Evolutionary conservation across 2,329 filamentous ascomycete genomes (phyloP).

Genomic region (Trichoderma koningii): DNA sequence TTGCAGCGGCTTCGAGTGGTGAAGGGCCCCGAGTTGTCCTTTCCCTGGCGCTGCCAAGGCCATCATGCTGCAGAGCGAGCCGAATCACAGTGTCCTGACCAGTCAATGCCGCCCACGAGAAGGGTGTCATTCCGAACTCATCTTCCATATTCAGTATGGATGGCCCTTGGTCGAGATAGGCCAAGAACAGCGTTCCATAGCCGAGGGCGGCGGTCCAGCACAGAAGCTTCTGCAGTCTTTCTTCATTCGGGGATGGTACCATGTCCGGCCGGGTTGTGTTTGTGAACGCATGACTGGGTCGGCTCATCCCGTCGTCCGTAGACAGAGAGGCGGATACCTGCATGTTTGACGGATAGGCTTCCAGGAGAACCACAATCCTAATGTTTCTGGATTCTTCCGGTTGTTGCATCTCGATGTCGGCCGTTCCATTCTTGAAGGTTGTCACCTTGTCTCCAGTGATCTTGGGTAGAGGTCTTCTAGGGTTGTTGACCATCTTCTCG

Average conservation of each 20-base stretch:
- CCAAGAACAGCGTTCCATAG: neutral
- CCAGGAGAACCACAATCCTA: neutral
- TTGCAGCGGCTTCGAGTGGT: slow-evolving; percentile 2
- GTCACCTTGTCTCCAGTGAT: neutral
- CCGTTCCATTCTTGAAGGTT: neutral
- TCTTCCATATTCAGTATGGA: neutral
- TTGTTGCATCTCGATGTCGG: neutral
- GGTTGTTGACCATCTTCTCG: neutral
- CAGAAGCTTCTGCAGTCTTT: neutral
- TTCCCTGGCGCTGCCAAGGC: neutral
- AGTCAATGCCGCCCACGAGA: neutral
- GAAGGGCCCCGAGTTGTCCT: neutral
- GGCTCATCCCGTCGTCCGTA: neutral
- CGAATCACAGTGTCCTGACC: neutral
- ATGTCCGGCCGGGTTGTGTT: neutral
- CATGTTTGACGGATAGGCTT: neutral
- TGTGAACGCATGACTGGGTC: neutral
- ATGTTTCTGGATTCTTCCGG: neutral
- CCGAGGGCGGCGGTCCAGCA: neutral
- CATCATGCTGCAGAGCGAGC: neutral
- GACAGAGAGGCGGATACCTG: neutral
- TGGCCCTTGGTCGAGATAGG: slow-evolving; percentile 5
- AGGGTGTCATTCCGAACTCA: neutral
- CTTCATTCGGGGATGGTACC: neutral
- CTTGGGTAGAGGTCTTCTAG: fast-evolving